phyloP scores from a whole-genome alignment of 305 asterid species.

The Caryopteris hybrid region DNA sequence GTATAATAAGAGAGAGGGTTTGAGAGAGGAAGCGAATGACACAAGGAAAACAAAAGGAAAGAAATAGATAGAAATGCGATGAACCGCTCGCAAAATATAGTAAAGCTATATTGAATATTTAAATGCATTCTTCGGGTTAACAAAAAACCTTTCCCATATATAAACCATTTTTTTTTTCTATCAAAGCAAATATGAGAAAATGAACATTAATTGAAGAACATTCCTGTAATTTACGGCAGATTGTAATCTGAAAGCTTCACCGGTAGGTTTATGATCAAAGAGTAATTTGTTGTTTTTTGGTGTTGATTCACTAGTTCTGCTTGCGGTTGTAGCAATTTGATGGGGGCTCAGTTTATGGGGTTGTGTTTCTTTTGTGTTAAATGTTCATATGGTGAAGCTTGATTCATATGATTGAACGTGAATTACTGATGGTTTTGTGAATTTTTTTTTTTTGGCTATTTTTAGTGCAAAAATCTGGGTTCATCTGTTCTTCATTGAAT shows the following conservation, averaged over 20 bases:
- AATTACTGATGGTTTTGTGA: constrained; percentile 13
- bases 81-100: constrained; percentile 37
- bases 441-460: constrained; percentile 2
- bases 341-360: constrained; percentile 11
- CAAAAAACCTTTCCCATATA: constrained; percentile 12
- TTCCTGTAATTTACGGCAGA: constrained; percentile 9
- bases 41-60: constrained; percentile 21
- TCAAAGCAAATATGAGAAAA: constrained; percentile 8
- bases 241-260: constrained; percentile 17
- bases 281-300: constrained; percentile 14
- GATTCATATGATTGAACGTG: constrained; percentile 18
- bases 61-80: constrained; percentile 62
- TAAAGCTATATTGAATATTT: constrained; percentile 17
- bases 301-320: constrained; percentile 21
- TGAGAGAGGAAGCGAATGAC: neutral
- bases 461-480: neutral
- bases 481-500: constrained; percentile 12
- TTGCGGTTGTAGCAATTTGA: constrained; percentile 17
- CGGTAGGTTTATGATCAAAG: constrained; percentile 30
- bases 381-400: constrained; percentile 13
- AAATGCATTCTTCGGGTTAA: constrained; percentile 16
- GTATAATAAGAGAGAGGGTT: neutral
- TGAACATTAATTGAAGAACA: neutral
- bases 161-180: constrained; percentile 20
- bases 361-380: constrained; percentile 9